These are phyloP conservation scores for Sarcodon aspratus DNA, from an alignment of 768 basidiomycete species.

Conservation along the genomic window DNA sequence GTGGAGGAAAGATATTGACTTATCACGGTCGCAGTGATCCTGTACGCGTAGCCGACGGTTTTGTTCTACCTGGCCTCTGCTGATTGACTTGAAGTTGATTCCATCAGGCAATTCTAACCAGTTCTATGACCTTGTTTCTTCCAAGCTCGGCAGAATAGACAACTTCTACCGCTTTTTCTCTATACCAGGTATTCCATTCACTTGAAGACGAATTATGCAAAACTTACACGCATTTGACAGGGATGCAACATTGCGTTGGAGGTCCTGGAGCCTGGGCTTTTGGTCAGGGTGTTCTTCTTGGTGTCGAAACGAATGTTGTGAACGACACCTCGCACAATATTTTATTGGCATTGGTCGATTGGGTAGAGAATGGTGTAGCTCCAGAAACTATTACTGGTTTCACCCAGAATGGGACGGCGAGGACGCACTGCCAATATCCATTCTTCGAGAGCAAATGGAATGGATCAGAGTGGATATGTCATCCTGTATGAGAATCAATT, in stretches of 20 bases:
- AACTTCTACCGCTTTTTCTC: not conserved
- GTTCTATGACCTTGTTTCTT: not conserved
- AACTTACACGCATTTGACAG: too few species aligned
- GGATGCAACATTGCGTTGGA: not conserved
- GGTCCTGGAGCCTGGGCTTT: not conserved
- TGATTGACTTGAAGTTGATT: not conserved
- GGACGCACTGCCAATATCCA: not conserved
- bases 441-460: not conserved
- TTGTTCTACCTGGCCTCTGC: not conserved
- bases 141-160: not conserved
- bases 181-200: not conserved
- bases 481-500: too few species aligned
- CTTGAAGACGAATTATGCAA: too few species aligned
- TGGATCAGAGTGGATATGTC: not conserved
- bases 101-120: not conserved
- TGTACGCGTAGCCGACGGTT: not conserved
- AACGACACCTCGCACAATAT: not conserved
- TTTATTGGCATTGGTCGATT: not conserved
- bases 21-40: not conserved
- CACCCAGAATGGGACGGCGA: not conserved
- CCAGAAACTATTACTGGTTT: not conserved
- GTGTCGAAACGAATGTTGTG: not conserved
- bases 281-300: not conserved
- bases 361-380: not conserved
- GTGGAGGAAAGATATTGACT: not conserved